Base-by-base conservation (phyloP, 805 yeast genomes). In the Cyberlindnera bimundalis region DNA sequence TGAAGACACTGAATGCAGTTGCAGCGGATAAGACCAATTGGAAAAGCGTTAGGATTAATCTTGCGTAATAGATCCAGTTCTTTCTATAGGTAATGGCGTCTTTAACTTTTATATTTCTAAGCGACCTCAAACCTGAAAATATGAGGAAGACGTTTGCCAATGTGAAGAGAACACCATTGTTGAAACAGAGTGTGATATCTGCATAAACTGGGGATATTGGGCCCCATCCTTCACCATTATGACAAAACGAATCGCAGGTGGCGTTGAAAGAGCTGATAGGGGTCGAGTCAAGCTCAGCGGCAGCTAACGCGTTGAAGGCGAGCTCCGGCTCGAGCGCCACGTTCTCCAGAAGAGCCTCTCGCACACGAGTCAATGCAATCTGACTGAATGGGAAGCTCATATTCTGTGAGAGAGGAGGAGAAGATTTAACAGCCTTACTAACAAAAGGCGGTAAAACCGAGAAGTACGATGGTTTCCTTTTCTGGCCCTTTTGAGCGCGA, bases 131-230 rank as follows among this genome's bases (percentile, higher is more conserved):
- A 5, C 81, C 82, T 25, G 66, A 52, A 1, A 67, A 15, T 2
- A 78, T 46, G 67, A 76, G 67, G 18, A 67, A 58, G 13, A 68
- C 25, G 12, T 75, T 73, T 0, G 71, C 47, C 1, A 59, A 37
- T 15, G 73, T 65, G 39, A 73, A 66, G 5, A 79, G 47, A 0
- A 65, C 61, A 20, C 83, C 84, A 49, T 76, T 78, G 14, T 74
- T 65, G 52, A 80, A 75, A 47, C 85, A 79, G 6, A 77, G 76
- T 1, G 84, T 73, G 37, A 80, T 66, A 50, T 80, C 87, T 28
- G 73, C 73, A 55, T 73, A 68, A 15, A 40, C 53, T 1, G 44
- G 31, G 5, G 74, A 67, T 5, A 71, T 51, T 9, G 74, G 74
- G 12, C 71, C 73, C 58, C 70, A 62, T 3, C 71, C 71, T 44